Base-by-base conservation (phyloP, 441 rosid genomes). In the Breynia disticha region DNA sequence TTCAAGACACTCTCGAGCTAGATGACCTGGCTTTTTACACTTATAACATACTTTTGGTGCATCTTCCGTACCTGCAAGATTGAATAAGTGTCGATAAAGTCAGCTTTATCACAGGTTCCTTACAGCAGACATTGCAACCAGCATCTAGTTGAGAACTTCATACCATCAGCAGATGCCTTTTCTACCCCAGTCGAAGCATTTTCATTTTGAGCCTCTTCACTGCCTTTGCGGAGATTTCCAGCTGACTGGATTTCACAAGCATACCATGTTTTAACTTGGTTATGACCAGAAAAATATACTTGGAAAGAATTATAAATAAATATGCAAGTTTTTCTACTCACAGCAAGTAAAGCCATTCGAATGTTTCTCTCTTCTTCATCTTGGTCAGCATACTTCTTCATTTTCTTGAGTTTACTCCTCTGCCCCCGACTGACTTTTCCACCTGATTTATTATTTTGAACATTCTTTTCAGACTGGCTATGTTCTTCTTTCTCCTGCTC, bases 311-410 rank as follows among this genome's bases (percentile, higher is more conserved):
- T 13, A 44, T 1, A 37, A 57, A 47, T 38, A n/a, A 15, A 48
- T 28, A 37, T 17, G 16, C 8, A 32, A 45, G 53, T 14, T 20
- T 13, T 16, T 35, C 48, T 67, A 81, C 96, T 83, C 76, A 87
- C 99, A 57, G 89, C 94, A 65, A 94, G 71, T 69, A 94, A 76
- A 22, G 91, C 86, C 93, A 94, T 85, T 50, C 90, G 76, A 55
- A 83, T 80, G 55, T 67, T 61, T 65, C 90, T 77, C 73, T 85
- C 96, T 77, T 94, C 96, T 75, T 94, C 99, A 48, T 94, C 99
- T 72, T 94, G 97, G 71, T 87, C 72, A 21, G 89, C 95, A 72
- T 89, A 94, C 74, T 87, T 94, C 79, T 89, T 97, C 77, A 89
- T 94, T 81, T 89, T 93, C 81, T 89, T 93, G 45, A 84, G 87